Conservation (phyloP, 2,329 filamentous ascomycete genomes). For the Xylariomycetidae sp. region DNA sequence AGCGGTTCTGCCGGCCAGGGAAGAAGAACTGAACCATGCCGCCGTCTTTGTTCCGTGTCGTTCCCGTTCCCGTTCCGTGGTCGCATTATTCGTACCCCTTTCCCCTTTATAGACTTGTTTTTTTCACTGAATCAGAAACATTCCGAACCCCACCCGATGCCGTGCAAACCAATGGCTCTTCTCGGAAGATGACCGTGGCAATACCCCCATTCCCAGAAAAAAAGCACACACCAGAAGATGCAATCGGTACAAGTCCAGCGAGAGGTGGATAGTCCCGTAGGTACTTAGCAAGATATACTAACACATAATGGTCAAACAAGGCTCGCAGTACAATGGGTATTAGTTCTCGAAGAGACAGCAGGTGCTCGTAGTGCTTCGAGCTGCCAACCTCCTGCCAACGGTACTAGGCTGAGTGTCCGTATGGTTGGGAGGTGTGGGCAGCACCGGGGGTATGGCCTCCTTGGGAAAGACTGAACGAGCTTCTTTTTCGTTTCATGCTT, state of each 20-base stretch:
- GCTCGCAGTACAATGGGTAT: conserved; percentile 12
- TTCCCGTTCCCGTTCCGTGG: conserved; percentile 13
- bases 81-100: conserved; percentile 14
- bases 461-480: conserved; percentile 25
- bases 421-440: conserved; percentile 20
- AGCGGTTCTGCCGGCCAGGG: no score
- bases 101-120: conserved; percentile 13
- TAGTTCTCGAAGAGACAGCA: conserved; percentile 11
- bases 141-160: conserved; percentile 12
- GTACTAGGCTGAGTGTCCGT: conserved; percentile 21
- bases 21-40: no score
- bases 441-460: conserved; percentile 17
- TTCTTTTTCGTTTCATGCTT: conserved; percentile 24
- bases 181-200: no score
- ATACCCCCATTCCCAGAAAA: no score
- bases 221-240: no score
- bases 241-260: no score
- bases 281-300: conserved; percentile 20
- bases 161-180: no score
- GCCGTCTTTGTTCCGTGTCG: no score
- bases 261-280: no score
- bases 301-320: conserved; percentile 16
- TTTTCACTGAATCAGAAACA: conserved; percentile 12
- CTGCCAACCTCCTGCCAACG: background rate
- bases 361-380: background rate